These are phyloP conservation scores for Jaminaea rosea DNA, from an alignment of 1,284 basidiomycete genomes.

Conservation along the genomic window DNA sequence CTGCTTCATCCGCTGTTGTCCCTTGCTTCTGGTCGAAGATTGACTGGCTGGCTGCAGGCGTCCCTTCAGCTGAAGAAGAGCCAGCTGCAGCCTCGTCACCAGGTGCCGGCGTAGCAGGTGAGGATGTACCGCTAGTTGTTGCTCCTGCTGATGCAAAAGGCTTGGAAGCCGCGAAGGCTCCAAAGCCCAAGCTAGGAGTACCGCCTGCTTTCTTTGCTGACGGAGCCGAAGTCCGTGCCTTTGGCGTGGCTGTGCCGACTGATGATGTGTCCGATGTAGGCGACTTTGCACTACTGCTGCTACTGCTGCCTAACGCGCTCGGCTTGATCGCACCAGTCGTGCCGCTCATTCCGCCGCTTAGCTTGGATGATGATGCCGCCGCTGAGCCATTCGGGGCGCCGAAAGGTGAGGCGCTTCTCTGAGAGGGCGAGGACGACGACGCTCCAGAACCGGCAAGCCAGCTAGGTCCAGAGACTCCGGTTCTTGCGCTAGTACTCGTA, in stretches of 20 bases:
- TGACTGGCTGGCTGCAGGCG: neutral
- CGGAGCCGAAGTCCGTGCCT: neutral
- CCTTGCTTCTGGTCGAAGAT: neutral
- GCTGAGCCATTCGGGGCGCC: too few relatives aligned
- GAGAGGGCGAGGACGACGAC: conserved; percentile 1
- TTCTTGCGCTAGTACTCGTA: neutral
- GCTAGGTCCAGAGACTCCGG: conserved; percentile 10
- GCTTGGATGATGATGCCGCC: neutral
- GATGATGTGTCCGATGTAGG: neutral
- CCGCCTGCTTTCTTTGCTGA: neutral
- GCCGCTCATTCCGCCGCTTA: neutral
- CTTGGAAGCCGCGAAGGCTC: conserved; percentile 26
- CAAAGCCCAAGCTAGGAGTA: conserved; percentile 36
- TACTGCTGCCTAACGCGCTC: conserved; percentile 4
- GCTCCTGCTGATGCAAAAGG: conserved; percentile 14
- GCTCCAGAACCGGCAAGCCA: conserved; percentile 9
- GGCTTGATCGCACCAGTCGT: conserved; percentile 5
- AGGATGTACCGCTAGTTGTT: conserved; percentile 12
- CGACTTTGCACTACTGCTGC: neutral
- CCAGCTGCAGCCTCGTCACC: neutral
- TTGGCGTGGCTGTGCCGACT: neutral
- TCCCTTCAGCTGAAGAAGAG: neutral
- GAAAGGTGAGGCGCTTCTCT: too few relatives aligned
- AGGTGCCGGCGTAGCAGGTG: neutral
- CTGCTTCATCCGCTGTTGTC: neutral